Conservation (phyloP, 257 asterid genomes). For the Solanum neorickii region DNA sequence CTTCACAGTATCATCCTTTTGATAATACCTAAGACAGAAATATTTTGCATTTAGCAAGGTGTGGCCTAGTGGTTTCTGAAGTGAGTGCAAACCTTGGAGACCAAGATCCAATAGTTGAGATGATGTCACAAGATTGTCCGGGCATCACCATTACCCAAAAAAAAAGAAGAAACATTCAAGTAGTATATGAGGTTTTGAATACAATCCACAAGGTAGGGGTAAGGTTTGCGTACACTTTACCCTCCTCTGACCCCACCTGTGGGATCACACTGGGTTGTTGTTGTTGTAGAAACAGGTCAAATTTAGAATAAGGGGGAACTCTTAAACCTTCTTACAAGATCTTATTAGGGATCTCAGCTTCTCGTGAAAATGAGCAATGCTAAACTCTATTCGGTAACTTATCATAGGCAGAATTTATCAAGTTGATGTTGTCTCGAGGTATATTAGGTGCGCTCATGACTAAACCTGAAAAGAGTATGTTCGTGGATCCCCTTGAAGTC, state of each 20-base stretch:
- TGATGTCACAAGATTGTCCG: not conserved
- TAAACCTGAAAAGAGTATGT: not conserved
- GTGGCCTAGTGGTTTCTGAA: not conserved
- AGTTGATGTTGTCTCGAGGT: not conserved
- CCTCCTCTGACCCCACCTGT: not conserved
- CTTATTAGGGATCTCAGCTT: not conserved
- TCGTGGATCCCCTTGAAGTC: not conserved
- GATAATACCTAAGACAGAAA: not conserved
- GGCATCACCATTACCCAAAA: not conserved
- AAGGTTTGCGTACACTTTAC: not conserved
- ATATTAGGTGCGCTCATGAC: not conserved
- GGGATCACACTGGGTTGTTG: not conserved
- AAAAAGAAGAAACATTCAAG: not conserved
- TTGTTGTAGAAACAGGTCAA: not conserved
- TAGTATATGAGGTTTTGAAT: not conserved
- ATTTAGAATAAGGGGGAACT: not conserved
- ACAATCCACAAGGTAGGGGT: not conserved
- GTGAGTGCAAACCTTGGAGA: not conserved
- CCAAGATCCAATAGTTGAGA: not conserved
- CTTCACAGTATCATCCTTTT: not conserved
- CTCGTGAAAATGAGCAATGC: not conserved
- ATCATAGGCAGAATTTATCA: not conserved
- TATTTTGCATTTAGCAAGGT: not conserved
- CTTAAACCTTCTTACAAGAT: not conserved
- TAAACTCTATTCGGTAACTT: not conserved